phyloP scores from a whole-genome alignment of 2,329 filamentous ascomycete species.

The Leptographium lundbergii region DNA sequence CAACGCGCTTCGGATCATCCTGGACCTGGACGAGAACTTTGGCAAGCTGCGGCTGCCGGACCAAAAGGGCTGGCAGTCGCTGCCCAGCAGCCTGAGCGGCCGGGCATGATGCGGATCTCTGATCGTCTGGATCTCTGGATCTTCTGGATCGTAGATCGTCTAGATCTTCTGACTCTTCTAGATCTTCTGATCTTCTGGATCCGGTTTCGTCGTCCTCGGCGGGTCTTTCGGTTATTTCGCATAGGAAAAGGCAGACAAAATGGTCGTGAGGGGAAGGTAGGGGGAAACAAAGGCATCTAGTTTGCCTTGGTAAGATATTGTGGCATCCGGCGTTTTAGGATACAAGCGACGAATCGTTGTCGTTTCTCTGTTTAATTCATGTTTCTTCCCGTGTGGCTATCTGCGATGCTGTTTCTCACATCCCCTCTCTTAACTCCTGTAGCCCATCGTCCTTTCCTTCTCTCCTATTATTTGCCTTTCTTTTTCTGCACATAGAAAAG shows the following conservation, averaged over 20 bases:
- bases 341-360: neutral
- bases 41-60: slow-evolving; percentile 55
- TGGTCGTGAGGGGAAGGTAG: neutral
- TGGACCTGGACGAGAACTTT: slow-evolving; percentile 90
- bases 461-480: neutral
- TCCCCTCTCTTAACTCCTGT: neutral
- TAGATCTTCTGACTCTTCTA: no score
- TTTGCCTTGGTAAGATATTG: neutral
- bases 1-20: slow-evolving; percentile 89
- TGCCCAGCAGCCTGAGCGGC: slow-evolving; percentile 37
- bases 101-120: slow-evolving; percentile 4
- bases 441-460: neutral
- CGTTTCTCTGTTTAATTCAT: neutral
- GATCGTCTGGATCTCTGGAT: no score
- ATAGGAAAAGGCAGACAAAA: neutral
- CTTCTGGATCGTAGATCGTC: no score
- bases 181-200: no score
- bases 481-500: neutral
- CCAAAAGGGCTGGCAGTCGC: slow-evolving; percentile 37
- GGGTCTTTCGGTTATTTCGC: neutral
- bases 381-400: neutral
- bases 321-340: slow-evolving; percentile 1
- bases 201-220: no score
- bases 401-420: neutral
- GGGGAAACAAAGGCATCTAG: neutral